Conservation (phyloP, 495 filamentous ascomycete genomes). For the Evansstolkia leycettana region DNA sequence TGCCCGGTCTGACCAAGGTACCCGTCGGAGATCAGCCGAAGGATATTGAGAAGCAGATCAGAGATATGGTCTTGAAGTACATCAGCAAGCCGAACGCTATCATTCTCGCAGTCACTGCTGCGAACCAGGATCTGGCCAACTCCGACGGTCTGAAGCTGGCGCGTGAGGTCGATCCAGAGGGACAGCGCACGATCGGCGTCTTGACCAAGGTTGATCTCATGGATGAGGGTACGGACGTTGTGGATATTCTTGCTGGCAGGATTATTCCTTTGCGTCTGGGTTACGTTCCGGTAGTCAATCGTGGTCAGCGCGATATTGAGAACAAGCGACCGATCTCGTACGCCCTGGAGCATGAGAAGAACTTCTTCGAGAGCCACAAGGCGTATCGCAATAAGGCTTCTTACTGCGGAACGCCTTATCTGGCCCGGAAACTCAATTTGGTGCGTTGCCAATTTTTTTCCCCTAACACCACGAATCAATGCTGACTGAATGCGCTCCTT, state of each 20-base stretch:
- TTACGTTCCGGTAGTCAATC: slow-evolving; percentile 97
- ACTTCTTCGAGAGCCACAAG: slow-evolving; percentile 97
- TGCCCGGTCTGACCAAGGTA: slow-evolving; percentile 95
- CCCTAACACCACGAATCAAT: background rate
- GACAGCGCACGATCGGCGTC: slow-evolving; percentile 96
- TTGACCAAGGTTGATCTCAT: slow-evolving; percentile 98
- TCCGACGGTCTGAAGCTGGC: slow-evolving; percentile 96
- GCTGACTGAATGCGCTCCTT: slow-evolving; percentile 5
- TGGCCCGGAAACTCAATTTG: slow-evolving; percentile 92
- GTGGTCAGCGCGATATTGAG: slow-evolving; percentile 98
- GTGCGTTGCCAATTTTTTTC: slow-evolving; percentile 31
- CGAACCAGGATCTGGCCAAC: slow-evolving; percentile 96
- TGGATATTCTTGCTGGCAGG: slow-evolving; percentile 96
- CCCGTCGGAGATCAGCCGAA: slow-evolving; percentile 97
- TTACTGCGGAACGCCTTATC: slow-evolving; percentile 95
- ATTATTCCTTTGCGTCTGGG: slow-evolving; percentile 93
- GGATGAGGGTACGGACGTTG: slow-evolving; percentile 98
- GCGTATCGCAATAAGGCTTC: slow-evolving; percentile 97
- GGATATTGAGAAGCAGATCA: slow-evolving; percentile 96
- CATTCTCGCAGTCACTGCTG: slow-evolving; percentile 89
- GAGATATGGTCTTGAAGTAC: slow-evolving; percentile 97
- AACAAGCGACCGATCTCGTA: slow-evolving; percentile 89
- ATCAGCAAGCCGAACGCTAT: slow-evolving; percentile 98
- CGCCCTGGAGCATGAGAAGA: slow-evolving; percentile 88
- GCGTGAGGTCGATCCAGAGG: slow-evolving; percentile 94